Conservation (phyloP, 176 grass and related monocot genomes). For the Cocos nucifera region DNA sequence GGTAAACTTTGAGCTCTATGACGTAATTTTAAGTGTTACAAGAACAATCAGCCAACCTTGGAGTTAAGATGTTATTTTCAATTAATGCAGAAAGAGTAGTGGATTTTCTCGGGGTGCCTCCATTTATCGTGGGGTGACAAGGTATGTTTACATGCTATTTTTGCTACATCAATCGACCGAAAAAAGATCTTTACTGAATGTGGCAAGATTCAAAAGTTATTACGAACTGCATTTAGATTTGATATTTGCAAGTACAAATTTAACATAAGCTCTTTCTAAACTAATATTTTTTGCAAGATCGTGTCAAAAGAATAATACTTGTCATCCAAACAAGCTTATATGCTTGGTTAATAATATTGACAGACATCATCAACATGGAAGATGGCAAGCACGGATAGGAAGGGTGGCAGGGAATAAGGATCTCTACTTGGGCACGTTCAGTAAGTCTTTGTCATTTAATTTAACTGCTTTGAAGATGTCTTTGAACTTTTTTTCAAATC, state of each 20-base stretch:
- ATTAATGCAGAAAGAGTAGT: conserved; percentile 52
- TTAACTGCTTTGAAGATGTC: no score
- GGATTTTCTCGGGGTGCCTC: conserved; percentile 77
- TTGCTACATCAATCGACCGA: neutral
- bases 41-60: no score
- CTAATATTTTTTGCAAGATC: no score
- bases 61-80: neutral
- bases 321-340: no score
- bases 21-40: no score
- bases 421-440: conserved; percentile 77
- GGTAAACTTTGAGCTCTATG: conserved; percentile 13
- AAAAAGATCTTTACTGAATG: no score
- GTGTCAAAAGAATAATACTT: no score
- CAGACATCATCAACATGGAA: conserved; percentile 84
- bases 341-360: neutral
- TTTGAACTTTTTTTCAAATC: no score
- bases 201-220: no score
- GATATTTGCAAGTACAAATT: no score
- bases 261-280: no score
- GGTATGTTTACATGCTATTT: conserved; percentile 16
- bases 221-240: no score
- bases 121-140: conserved; percentile 80
- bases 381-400: conserved; percentile 83
- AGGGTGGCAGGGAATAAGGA: conserved; percentile 89
- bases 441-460: conserved; percentile 24